These are phyloP conservation scores for Herpotrichia juniperi DNA, from an alignment of 2,329 filamentous ascomycete species.

Conservation along the genomic window DNA sequence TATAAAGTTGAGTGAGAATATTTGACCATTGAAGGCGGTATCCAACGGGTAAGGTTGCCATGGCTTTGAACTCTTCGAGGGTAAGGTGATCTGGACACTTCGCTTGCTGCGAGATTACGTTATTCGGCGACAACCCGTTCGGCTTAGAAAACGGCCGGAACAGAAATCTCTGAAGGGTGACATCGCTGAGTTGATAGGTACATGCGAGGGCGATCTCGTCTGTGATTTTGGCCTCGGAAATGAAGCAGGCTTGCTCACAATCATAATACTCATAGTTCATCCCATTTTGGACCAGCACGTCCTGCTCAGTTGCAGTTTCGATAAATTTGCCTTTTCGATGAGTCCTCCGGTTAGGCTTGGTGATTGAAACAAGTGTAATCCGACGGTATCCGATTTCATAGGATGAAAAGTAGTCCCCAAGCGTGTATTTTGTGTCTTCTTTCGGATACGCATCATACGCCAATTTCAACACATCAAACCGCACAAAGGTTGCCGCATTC, in stretches of 20 bases:
- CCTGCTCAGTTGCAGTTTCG: constrained; percentile 25
- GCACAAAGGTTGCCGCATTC: constrained; percentile 53
- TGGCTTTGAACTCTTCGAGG: constrained; percentile 60
- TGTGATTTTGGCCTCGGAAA: constrained; percentile 11
- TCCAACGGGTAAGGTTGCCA: constrained; percentile 58
- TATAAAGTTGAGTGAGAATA: constrained; percentile 58
- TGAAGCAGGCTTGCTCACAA: constrained; percentile 18
- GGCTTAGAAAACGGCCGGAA: constrained; percentile 34
- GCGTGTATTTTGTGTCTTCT: neutral
- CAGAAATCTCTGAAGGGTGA: constrained; percentile 49
- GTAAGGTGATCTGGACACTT: constrained; percentile 57
- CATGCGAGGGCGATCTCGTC: constrained; percentile 35
- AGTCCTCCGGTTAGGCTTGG: constrained; percentile 44
- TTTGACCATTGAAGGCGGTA: constrained; percentile 61
- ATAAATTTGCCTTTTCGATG: constrained; percentile 43
- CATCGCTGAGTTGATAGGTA: constrained; percentile 48
- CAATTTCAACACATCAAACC: constrained; percentile 40
- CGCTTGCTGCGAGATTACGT: constrained; percentile 57
- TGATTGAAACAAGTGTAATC: constrained; percentile 43
- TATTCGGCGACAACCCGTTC: constrained; percentile 52
- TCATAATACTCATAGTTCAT: constrained; percentile 48
- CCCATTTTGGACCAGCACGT: constrained; percentile 56
- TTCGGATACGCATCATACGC: constrained; percentile 17
- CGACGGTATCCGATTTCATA: constrained; percentile 13
- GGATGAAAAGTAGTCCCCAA: no score